Evolutionary conservation across 1,139 yeast species (phyloP).

Genomic region (Blastobotrys persicus): DNA sequence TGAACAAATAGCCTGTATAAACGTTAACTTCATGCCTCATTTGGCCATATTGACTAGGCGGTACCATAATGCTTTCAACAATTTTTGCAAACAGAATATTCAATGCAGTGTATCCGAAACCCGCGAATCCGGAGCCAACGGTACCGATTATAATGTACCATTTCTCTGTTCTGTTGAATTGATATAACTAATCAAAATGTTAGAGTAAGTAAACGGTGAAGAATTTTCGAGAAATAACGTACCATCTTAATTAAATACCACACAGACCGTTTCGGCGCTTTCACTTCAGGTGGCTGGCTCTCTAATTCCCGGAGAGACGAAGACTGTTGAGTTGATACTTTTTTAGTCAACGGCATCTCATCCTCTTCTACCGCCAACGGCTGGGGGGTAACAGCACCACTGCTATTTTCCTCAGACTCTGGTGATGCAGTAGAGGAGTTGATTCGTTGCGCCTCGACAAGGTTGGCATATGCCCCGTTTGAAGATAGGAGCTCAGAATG

Average conservation of each 20-base stretch:
- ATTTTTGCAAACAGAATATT: slow-evolving; percentile 41
- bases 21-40: slow-evolving; percentile 40
- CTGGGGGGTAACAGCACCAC: slow-evolving; percentile 12
- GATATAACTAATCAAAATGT: slow-evolving; percentile 19
- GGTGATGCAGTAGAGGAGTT: background rate
- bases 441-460: slow-evolving; percentile 18
- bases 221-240: slow-evolving; percentile 13
- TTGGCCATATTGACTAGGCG: slow-evolving; percentile 29
- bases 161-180: slow-evolving; percentile 32
- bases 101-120: slow-evolving; percentile 43
- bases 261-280: slow-evolving; percentile 17
- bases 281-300: slow-evolving; percentile 3
- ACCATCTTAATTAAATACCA: slow-evolving; percentile 24
- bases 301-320: slow-evolving; percentile 15
- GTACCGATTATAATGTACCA: slow-evolving; percentile 35
- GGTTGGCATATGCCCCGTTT: slow-evolving; percentile 35
- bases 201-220: slow-evolving; percentile 1
- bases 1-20: slow-evolving; percentile 41
- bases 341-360: slow-evolving; percentile 12
- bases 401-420: slow-evolving; percentile 10
- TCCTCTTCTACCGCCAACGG: slow-evolving; percentile 7
- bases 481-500: slow-evolving; percentile 38
- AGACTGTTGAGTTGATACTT: slow-evolving; percentile 13
- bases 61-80: slow-evolving; percentile 39
- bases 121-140: slow-evolving; percentile 36